Conservation (phyloP, 805 yeast species). For the Candida peoriensis region DNA sequence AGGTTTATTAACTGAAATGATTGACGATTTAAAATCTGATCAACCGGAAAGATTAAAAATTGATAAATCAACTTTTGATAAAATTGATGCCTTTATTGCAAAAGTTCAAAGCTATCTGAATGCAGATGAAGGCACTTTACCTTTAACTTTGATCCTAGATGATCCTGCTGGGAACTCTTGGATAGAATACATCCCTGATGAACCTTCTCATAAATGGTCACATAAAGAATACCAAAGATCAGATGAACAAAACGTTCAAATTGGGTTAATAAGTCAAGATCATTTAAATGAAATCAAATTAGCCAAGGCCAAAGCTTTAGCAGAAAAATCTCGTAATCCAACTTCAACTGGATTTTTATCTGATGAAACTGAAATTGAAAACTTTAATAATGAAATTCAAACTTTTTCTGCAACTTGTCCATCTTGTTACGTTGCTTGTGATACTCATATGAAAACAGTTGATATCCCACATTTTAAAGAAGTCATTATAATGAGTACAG, state of each 20-base stretch:
- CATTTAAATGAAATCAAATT: constrained; percentile 37
- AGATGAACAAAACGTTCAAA: constrained; percentile 78
- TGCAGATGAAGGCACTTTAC: constrained; percentile 66
- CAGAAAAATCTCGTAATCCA: constrained; percentile 29
- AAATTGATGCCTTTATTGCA: constrained; percentile 64
- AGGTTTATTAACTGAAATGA: constrained; percentile 81
- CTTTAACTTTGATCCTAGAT: constrained; percentile 73
- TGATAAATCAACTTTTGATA: constrained; percentile 71
- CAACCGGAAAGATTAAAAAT: constrained; percentile 72
- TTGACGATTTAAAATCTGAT: constrained; percentile 71
- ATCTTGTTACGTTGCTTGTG: constrained; percentile 74
- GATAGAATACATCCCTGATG: constrained; percentile 86
- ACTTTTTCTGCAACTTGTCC: constrained; percentile 92
- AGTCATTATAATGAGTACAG: constrained; percentile 93
- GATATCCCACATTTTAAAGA: constrained; percentile 98
- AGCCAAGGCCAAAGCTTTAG: constrained; percentile 20
- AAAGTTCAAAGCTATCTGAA: constrained; percentile 55
- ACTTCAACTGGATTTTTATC: constrained; percentile 54
- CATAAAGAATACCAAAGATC: constrained; percentile 76
- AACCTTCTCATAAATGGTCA: constrained; percentile 86
- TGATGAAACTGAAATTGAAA: constrained; percentile 77
- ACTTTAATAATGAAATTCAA: constrained; percentile 85
- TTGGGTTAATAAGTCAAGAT: constrained; percentile 72
- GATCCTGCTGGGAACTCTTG: constrained; percentile 98
- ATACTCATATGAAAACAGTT: constrained; percentile 94